phyloP scores from a whole-genome alignment of 2,329 filamentous ascomycete species.

The Lasiodiplodia sp. region DNA sequence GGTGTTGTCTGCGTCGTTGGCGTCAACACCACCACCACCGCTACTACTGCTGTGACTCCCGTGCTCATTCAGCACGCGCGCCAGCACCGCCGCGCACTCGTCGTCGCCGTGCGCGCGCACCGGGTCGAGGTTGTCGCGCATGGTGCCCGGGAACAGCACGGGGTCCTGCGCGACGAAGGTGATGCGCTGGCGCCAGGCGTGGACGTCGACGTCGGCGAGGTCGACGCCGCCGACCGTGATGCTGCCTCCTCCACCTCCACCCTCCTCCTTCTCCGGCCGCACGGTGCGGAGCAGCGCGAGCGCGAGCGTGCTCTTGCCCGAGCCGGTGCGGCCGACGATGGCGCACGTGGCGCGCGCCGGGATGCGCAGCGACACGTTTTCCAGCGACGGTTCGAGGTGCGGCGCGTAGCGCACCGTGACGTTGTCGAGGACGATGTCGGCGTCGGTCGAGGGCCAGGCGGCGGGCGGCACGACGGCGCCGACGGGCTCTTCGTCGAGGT shows the following conservation, averaged over 20 bases:
- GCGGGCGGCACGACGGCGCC: constrained; percentile 74
- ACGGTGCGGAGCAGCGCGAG: constrained; percentile 62
- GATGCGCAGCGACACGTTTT: constrained; percentile 74
- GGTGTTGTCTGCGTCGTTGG: no score
- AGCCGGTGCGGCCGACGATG: constrained; percentile 77
- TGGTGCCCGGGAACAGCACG: constrained; percentile 68
- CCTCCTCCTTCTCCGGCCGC: not conserved
- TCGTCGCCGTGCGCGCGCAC: constrained; percentile 61
- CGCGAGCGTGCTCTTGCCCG: constrained; percentile 81
- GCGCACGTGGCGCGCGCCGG: constrained; percentile 80
- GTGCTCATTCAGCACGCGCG: constrained; percentile 58
- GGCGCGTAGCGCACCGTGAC: constrained; percentile 83
- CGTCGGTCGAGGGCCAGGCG: constrained; percentile 74
- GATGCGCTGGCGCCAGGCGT: constrained; percentile 66
- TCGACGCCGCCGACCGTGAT: constrained; percentile 69
- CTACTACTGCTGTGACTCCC: not conserved
- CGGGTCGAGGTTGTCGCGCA: constrained; percentile 70
- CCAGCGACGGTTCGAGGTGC: constrained; percentile 75
- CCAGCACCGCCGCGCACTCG: constrained; percentile 62
- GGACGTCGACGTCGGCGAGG: constrained; percentile 64
- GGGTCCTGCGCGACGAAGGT: constrained; percentile 74
- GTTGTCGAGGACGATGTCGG: constrained; percentile 73
- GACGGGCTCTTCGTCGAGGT: constrained; percentile 76
- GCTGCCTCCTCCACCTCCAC: constrained; percentile 52
- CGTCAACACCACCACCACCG: no score